These are phyloP conservation scores for Lactifluus rugatus DNA, from an alignment of 768 basidiomycete species.

Conservation along the genomic window DNA sequence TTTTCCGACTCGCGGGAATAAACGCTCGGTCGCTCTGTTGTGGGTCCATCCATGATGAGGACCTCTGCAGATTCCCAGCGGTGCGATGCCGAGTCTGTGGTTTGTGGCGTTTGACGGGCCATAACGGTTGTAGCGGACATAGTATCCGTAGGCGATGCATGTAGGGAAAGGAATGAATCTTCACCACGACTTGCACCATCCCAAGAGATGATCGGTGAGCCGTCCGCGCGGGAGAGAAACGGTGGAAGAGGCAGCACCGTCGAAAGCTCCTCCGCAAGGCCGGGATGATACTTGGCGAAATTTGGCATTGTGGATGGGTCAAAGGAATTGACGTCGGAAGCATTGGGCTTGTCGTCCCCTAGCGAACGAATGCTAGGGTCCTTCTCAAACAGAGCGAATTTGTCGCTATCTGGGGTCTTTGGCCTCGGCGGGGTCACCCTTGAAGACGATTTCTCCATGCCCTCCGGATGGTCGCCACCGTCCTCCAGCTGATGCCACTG, in stretches of 20 bases:
- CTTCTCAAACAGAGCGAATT: conserved; percentile 17
- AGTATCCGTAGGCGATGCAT: neutral
- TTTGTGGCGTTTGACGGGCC: conserved; percentile 15
- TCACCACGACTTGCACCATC: conserved; percentile 1
- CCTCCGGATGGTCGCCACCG: conserved; percentile 1
- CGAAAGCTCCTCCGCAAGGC: neutral
- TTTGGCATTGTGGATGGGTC: conserved; percentile 19
- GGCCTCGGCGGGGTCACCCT: neutral
- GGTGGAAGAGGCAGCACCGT: neutral
- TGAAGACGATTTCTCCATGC: neutral
- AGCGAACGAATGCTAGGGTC: conserved; percentile 12
- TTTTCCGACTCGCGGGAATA: neutral
- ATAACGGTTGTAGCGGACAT: conserved; percentile 16
- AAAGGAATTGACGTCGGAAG: conserved; percentile 11
- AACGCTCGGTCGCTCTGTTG: neutral
- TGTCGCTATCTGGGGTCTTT: neutral
- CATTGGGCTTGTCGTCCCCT: conserved; percentile 13
- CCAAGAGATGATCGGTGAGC: conserved; percentile 9
- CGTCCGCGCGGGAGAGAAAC: neutral
- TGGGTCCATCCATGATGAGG: conserved; percentile 9
- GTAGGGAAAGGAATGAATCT: conserved; percentile 16
- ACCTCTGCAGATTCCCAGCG: conserved; percentile 21
- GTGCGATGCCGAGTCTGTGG: conserved; percentile 13
- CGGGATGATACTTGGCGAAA: conserved; percentile 12
- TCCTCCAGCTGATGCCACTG: conserved; percentile 2